Base-by-base conservation (phyloP, 2,329 filamentous ascomycete genomes). In the Arthrobotrys iridis region DNA sequence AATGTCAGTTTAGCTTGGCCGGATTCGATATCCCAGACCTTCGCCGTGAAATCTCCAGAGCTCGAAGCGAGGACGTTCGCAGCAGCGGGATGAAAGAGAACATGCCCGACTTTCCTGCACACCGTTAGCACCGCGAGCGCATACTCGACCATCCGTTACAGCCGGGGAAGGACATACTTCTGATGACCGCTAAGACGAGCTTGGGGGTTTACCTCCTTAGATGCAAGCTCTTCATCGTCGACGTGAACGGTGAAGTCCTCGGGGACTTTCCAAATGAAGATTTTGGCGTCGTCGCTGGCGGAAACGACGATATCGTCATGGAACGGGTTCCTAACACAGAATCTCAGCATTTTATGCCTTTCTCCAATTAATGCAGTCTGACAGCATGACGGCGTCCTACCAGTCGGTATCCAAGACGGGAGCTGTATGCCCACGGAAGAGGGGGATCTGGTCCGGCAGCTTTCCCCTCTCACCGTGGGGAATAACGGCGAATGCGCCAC, bases 341-440 rank as follows among this genome's bases (percentile, higher is more conserved):
- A 4, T 6, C 15, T 72, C 48, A 72, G 67, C n/a, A 50, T 18
- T 41, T 10, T 8, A 40, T 11, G n/a, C 28, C 10, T 33, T 35
- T 15, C 13, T 4, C 45, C 24, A 2, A 33, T 46, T 20, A 45
- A 67, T n/a, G n/a, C 13, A 33, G 7, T 65, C 67, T 80, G 63
- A 80, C 26, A 22, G 28, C 13, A 28, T 33, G 2, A 24, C 30
- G 10, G 26, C 46, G 18, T n/a, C n/a, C n/a, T 65, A 77, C 94
- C 94, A 99, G 85, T 99, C 95, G 78, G 94, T 98, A 83, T 99
- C 95, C 81, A 99, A 88, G 59, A 99, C 95, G 73, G 94, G 90
- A 57, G 93, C 93, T 45, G 95, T 99, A 83, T 99, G 95, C 75
- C 95, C 95, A 79, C 95, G 90, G 84, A 98, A 99, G 80, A 99